These are phyloP conservation scores for Epichloe sp. DNA, from an alignment of 2,329 filamentous ascomycete genomes.

Conservation along the genomic window DNA sequence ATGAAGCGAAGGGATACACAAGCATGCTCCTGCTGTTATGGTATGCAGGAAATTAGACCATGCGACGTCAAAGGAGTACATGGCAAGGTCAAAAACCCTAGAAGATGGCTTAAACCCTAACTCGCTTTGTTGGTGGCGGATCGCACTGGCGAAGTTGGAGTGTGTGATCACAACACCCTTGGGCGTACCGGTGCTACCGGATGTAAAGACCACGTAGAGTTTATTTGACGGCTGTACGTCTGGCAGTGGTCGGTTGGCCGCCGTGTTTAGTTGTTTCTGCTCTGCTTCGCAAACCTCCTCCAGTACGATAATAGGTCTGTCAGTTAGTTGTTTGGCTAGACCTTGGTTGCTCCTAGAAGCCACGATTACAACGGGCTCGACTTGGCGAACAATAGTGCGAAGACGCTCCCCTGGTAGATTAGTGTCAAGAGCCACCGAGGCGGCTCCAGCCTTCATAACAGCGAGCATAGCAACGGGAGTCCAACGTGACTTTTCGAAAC, in stretches of 20 bases:
- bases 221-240: background rate
- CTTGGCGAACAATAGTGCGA: background rate
- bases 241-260: background rate
- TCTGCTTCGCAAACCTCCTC: background rate
- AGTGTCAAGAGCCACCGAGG: slow-evolving; percentile 7
- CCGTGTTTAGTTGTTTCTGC: background rate
- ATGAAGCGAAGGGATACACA: no score
- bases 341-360: background rate
- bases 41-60: no score
- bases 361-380: background rate
- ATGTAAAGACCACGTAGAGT: slow-evolving; percentile 9
- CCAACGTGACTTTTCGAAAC: slow-evolving; percentile 23
- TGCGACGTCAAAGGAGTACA: no score
- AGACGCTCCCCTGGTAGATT: slow-evolving; percentile 6
- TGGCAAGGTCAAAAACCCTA: no score
- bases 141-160: no score
- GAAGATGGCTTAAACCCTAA: no score
- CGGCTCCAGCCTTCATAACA: slow-evolving; percentile 20
- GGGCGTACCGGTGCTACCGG: slow-evolving; percentile 1
- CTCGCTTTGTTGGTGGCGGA: no score
- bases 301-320: background rate
- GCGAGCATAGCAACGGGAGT: slow-evolving; percentile 18
- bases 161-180: no score
- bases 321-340: background rate
- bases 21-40: no score